Base-by-base conservation (phyloP, 441 rosid species). In the Syzygium malaccense region DNA sequence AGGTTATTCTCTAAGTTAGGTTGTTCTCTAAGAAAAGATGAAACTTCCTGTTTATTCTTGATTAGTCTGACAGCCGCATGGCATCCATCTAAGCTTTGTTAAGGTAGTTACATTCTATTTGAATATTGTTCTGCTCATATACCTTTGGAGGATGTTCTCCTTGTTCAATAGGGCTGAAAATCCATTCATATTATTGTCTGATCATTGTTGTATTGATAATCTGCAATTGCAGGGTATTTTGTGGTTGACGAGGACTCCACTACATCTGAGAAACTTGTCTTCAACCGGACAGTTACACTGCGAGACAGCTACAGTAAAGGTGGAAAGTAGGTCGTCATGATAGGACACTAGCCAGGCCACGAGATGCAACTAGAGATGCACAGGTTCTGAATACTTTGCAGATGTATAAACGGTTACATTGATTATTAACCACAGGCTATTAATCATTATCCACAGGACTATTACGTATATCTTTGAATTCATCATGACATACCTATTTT, bases 281-380 rank as follows among this genome's bases (percentile, higher is more conserved):
- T 98, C 90, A 96, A 97, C 89, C 94, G 98, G 89, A 98, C 98
- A 0, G 98, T 96, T 64, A 98, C 99, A 1, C 94, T 98, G 64
- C 94, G 93, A 87, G 99, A 98, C 87, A 92, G 95, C 92, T 96
- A 93, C 30, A 88, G 94, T 37, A 98, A 97, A 91, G 93, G 89
- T 84, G 96, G 96, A 86, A 96, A 95, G 92, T 95, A 93, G 90
- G 32, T n/a, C 17, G 37, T 51, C 55, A 66, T 49, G 83, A 33
- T 78, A 55, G 80, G 80, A 48, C 85, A 13, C 71, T 41, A 66
- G 85, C 75, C 4, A 13, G 85, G 19, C n/a, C 23, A 14, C 2
- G 8, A 30, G 53, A 55, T 41, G 41, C 23, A 17, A n/a, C 11
- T 45, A 53, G 79, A 48, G 28, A 94, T 55, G 58, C 87, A 85